Evolutionary conservation across 441 rosid genomes (phyloP).

Genomic region (Dalechampia spathulata): DNA sequence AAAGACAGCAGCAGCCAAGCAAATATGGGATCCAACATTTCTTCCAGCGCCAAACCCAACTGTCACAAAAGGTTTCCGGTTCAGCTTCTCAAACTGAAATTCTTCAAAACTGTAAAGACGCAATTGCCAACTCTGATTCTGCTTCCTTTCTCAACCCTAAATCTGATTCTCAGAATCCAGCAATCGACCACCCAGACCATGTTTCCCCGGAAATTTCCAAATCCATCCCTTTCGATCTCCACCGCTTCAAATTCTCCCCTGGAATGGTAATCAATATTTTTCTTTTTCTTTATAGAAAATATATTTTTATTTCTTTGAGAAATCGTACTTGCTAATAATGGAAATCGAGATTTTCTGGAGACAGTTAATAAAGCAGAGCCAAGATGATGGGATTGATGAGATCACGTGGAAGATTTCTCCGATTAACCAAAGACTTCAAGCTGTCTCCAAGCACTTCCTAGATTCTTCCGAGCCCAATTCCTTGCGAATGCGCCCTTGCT

Average conservation of each 20-base stretch:
- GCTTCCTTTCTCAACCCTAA: conserved; percentile 1
- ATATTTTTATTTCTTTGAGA: too few species aligned
- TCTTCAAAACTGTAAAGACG: not conserved
- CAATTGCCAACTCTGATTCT: not conserved
- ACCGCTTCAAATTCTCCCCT: conserved; percentile 82
- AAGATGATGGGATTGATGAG: conserved; percentile 81
- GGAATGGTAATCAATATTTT: conserved; percentile 48
- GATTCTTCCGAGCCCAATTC: conserved; percentile 40
- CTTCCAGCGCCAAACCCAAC: conserved; percentile 74
- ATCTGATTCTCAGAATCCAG: not conserved
- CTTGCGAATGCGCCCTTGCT: conserved; percentile 50
- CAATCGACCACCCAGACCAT: conserved; percentile 9
- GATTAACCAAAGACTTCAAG: conserved; percentile 68
- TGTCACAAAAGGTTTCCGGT: not conserved
- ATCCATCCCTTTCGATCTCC: conserved; percentile 33
- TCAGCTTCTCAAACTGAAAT: too few species aligned
- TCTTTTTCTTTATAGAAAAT: not conserved
- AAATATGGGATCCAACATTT: conserved; percentile 86
- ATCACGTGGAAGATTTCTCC: conserved; percentile 97
- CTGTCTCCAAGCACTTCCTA: conserved; percentile 57
- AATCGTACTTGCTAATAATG: not conserved
- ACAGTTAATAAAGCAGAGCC: conserved; percentile 92
- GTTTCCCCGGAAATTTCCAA: conserved; percentile 59
- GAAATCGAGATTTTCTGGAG: conserved; percentile 4
- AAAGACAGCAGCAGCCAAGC: conserved; percentile 21